Evolutionary conservation across 1,284 basidiomycete genomes (phyloP).

Genomic region (Xerocomus nothofagi): DNA sequence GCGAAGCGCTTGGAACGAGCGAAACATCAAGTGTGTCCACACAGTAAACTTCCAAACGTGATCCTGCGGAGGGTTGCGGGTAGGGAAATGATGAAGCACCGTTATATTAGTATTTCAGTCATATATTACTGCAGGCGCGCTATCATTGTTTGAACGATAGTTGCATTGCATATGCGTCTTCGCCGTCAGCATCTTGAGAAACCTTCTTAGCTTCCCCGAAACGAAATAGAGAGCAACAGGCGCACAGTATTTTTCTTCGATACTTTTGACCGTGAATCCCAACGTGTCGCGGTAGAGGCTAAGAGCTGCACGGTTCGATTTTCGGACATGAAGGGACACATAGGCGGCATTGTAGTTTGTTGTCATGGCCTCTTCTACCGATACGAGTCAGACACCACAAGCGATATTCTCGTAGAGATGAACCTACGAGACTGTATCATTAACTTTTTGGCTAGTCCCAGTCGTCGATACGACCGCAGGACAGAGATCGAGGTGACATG

Average conservation of each 20-base stretch:
- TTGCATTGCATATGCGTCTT: constrained; percentile 90
- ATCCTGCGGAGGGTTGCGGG: neutral
- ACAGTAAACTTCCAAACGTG: neutral
- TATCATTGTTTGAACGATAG: constrained; percentile 51
- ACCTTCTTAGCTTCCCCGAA: constrained; percentile 11
- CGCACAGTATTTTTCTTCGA: constrained; percentile 90
- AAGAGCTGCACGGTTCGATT: constrained; percentile 90
- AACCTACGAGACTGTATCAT: constrained; percentile 90
- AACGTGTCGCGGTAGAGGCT: constrained; percentile 87
- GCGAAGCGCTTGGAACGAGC: constrained; percentile 48
- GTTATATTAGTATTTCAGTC: constrained; percentile 5
- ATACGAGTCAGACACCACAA: constrained; percentile 7
- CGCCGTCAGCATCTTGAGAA: constrained; percentile 81
- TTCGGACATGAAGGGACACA: constrained; percentile 89
- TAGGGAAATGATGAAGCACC: constrained; percentile 5
- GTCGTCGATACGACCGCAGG: constrained; percentile 83
- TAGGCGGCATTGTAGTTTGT: constrained; percentile 82
- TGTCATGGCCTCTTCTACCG: constrained; percentile 87
- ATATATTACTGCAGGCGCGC: constrained; percentile 4
- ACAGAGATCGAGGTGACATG: constrained; percentile 97
- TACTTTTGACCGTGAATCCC: constrained; percentile 82
- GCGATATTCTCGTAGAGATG: neutral
- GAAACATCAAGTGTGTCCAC: neutral
- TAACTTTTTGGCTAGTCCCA: constrained; percentile 90
- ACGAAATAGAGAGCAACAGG: constrained; percentile 12